Conservation (phyloP, 176 grass and related monocot species). For the Juncus inflexus region DNA sequence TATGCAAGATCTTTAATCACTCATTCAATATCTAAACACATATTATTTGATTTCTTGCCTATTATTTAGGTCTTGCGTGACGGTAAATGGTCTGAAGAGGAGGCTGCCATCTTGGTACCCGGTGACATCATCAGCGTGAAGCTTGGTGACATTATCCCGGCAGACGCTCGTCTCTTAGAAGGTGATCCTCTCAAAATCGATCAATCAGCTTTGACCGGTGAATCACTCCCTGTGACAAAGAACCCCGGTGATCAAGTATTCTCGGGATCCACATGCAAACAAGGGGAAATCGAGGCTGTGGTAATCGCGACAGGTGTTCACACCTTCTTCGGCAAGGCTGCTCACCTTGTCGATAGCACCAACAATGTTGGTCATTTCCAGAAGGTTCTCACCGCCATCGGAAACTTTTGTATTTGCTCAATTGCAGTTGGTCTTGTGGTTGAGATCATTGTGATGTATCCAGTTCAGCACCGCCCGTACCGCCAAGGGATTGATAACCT, state of each 20-base stretch:
- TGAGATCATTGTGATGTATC: slow-evolving; percentile 80
- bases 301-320: slow-evolving; percentile 80
- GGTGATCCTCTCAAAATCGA: slow-evolving; percentile 84
- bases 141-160: slow-evolving; percentile 4
- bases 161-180: slow-evolving; percentile 70
- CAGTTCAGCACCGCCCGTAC: slow-evolving; percentile 58
- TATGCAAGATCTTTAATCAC: background rate
- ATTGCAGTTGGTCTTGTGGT: slow-evolving; percentile 64
- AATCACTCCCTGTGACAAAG: slow-evolving; percentile 68
- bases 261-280: slow-evolving; percentile 73
- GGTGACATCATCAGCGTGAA: too few relatives aligned
- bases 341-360: slow-evolving; percentile 71
- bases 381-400: slow-evolving; percentile 71
- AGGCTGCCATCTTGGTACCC: too few relatives aligned
- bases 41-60: background rate
- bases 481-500: slow-evolving; percentile 71
- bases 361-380: slow-evolving; percentile 88
- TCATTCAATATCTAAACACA: background rate
- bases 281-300: slow-evolving; percentile 64
- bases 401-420: slow-evolving; percentile 74
- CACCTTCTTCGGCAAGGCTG: slow-evolving; percentile 84
- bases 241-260: slow-evolving; percentile 67
- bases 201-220: slow-evolving; percentile 69
- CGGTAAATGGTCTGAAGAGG: too few relatives aligned
- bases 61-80: background rate